Conservation (phyloP, 1,284 basidiomycete genomes). For the Vanrija sp. region DNA sequence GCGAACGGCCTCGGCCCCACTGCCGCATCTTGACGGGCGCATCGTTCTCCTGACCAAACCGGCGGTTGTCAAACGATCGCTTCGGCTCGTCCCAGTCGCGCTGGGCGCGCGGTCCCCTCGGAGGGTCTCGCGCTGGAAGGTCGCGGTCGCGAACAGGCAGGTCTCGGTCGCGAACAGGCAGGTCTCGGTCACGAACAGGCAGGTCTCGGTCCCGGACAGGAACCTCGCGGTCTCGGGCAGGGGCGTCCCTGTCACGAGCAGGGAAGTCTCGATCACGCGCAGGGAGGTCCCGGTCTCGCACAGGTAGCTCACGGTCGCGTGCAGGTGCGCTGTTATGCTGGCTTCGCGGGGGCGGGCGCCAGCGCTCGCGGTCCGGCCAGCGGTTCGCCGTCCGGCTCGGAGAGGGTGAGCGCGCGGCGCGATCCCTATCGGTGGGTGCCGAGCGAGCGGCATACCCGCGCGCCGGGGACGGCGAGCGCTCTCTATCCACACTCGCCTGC, state of each 20-base stretch:
- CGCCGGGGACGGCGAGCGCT: neutral
- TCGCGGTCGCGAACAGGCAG: neutral
- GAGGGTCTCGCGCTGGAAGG: neutral
- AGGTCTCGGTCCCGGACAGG: too few species aligned
- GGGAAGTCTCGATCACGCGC: too few species aligned
- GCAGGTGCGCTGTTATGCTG: constrained; percentile 5
- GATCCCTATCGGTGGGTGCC: constrained; percentile 3
- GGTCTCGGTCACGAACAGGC: too few species aligned
- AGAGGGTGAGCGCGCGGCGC: constrained; percentile 14
- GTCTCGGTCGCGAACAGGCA: too few species aligned
- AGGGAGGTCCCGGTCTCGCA: neutral
- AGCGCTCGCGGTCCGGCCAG: constrained; percentile 9
- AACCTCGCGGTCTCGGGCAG: too few species aligned
- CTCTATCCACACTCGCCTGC: neutral
- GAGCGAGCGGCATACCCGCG: neutral
- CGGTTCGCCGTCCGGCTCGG: neutral
- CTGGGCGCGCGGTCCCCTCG: neutral
- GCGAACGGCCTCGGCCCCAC: constrained; percentile 7
- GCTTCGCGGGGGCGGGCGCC: too few species aligned
- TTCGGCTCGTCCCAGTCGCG: neutral
- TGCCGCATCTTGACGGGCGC: constrained; percentile 16
- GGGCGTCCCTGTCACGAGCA: too few species aligned
- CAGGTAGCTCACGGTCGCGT: constrained; percentile 4
- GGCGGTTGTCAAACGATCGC: neutral
- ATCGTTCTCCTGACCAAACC: neutral